Evolutionary conservation across 1,284 basidiomycete genomes (phyloP).

Genomic region (Ganoderma sinense): DNA sequence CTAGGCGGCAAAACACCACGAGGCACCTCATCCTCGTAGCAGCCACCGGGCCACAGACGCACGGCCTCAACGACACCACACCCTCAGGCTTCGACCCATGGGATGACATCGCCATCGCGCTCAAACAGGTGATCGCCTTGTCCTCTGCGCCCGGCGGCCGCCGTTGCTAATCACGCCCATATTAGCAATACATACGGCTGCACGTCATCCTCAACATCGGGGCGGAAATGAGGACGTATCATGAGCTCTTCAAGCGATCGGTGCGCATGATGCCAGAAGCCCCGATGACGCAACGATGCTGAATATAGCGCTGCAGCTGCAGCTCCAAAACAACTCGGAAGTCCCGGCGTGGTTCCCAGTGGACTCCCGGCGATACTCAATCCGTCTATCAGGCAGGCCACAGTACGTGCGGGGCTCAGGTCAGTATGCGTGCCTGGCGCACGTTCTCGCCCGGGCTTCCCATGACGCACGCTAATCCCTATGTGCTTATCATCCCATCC

Average conservation of each 20-base stretch:
- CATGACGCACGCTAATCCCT: slow-evolving; percentile 13
- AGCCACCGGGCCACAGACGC: slow-evolving; percentile 33
- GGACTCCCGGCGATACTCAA: slow-evolving; percentile 41
- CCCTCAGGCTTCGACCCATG: slow-evolving; percentile 34
- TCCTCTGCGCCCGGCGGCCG: background rate
- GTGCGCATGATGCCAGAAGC: slow-evolving; percentile 46
- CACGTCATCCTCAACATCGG: slow-evolving; percentile 62
- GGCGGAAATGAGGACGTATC: slow-evolving; percentile 52
- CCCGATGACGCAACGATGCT: slow-evolving; percentile 15
- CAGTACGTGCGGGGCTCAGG: slow-evolving; percentile 31
- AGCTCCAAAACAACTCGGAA: slow-evolving; percentile 38
- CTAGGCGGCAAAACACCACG: slow-evolving; percentile 44
- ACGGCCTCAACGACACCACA: slow-evolving; percentile 23
- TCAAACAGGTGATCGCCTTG: slow-evolving; percentile 51
- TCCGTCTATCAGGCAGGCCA: slow-evolving; percentile 44
- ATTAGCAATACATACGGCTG: slow-evolving; percentile 61
- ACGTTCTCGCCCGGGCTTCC: background rate
- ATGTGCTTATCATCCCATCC: background rate
- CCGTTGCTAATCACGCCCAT: slow-evolving; percentile 18
- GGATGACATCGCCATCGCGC: slow-evolving; percentile 42
- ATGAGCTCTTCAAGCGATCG: slow-evolving; percentile 59
- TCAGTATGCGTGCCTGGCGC: slow-evolving; percentile 10
- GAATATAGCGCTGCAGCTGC: slow-evolving; percentile 32
- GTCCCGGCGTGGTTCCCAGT: slow-evolving; percentile 48
- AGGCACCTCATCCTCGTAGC: slow-evolving; percentile 67